A percentile compares a stretch with the other conserved stretches of the same genome.
These are phyloP conservation scores for Apophysomyces trapeziformis DNA, from an alignment of 371 early-diverging fungal species.

Conservation along the genomic window DNA sequence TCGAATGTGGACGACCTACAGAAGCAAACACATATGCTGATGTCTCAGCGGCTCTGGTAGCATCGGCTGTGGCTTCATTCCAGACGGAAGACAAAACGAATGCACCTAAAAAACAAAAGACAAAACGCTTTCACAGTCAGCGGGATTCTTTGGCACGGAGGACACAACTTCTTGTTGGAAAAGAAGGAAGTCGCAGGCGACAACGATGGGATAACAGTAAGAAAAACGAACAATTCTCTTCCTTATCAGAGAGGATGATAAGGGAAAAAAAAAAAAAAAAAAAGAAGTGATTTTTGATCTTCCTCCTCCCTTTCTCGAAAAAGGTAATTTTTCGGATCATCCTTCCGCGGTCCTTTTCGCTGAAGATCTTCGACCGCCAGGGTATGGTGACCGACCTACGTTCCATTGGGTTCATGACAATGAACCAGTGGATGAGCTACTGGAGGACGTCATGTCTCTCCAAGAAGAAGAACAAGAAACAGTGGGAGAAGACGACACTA, in stretches of 20 bases:
- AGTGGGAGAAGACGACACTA: neutral
- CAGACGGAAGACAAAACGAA: neutral
- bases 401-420: slow-evolving; percentile 10
- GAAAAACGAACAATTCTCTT: neutral
- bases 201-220: slow-evolving; percentile 45
- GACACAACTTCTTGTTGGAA: slow-evolving; percentile 30
- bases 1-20: slow-evolving; percentile 1
- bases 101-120: slow-evolving; percentile 10
- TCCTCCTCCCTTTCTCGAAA: neutral
- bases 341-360: slow-evolving; percentile 39
- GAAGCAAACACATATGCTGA: neutral
- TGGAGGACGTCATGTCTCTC: slow-evolving; percentile 6
- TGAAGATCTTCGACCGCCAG: slow-evolving; percentile 42
- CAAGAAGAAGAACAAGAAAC: neutral
- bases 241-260: too few relatives aligned
- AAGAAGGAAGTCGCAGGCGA: slow-evolving; percentile 39
- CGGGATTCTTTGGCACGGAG: slow-evolving; percentile 21
- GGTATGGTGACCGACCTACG: slow-evolving; percentile 21
- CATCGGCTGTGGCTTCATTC: neutral
- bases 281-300: neutral
- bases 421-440: slow-evolving; percentile 16
- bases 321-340: slow-evolving; percentile 40
- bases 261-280: too few relatives aligned
- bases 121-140: slow-evolving; percentile 15
- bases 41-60: slow-evolving; percentile 5